A percentile compares a stretch with the other conserved stretches of the same genome.
These are phyloP conservation scores for Russula griseocarnosa DNA, from an alignment of 768 basidiomycete genomes.

Conservation along the genomic window DNA sequence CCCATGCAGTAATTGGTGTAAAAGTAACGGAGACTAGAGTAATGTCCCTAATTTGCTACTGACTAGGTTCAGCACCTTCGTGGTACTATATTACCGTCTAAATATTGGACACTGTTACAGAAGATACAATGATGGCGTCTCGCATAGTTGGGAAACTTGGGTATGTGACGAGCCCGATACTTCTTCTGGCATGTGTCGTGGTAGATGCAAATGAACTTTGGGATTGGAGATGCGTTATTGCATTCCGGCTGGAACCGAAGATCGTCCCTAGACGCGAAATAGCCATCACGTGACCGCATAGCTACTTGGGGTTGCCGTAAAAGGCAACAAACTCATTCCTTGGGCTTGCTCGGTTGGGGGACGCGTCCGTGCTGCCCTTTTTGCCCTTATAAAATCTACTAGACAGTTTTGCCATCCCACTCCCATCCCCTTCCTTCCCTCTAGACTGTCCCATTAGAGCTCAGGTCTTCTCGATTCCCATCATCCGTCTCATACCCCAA, in stretches of 20 bases:
- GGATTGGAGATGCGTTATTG: background rate
- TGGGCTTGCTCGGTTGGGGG: conserved; percentile 28
- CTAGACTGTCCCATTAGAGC: conserved; percentile 21
- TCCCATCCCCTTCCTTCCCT: conserved; percentile 6
- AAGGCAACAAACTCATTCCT: conserved; percentile 18
- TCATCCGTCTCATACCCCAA: conserved; percentile 23
- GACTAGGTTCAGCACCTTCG: no score
- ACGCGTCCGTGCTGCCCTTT: conserved; percentile 4
- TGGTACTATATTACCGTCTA: no score
- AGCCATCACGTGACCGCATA: conserved; percentile 21
- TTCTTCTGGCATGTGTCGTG: background rate
- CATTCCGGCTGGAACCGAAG: background rate
- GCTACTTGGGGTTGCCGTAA: conserved; percentile 26
- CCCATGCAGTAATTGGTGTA: no score
- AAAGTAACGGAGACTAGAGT: no score
- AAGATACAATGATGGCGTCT: no score
- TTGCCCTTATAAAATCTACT: conserved; percentile 15
- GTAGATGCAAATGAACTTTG: background rate
- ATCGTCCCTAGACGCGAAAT: background rate
- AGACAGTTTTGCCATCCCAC: conserved; percentile 7
- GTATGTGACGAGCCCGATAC: no score
- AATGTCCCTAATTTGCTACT: no score
- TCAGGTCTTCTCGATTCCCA: conserved; percentile 24
- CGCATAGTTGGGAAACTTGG: no score
- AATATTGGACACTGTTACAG: no score